phyloP scores from a whole-genome alignment of 208 protist genomes.

The Entamoeba invadens region DNA sequence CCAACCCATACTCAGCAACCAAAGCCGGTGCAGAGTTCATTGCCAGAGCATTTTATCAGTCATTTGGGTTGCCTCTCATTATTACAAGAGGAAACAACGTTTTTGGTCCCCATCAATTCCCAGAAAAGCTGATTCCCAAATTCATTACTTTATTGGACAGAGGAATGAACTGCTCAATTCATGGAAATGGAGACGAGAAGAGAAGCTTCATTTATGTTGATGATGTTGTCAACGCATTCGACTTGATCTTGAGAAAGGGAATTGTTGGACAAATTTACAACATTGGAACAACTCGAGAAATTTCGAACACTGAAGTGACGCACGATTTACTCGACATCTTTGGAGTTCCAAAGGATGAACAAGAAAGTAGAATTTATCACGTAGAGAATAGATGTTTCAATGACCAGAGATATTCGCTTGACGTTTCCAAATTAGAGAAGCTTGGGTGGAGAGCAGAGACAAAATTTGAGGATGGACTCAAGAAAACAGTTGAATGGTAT shows the following conservation, averaged over 20 bases:
- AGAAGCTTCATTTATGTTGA: constrained; percentile 47
- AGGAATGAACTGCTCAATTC: constrained; percentile 39
- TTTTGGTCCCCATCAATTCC: constrained; percentile 62
- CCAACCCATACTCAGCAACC: constrained; percentile 72
- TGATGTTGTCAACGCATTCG: constrained; percentile 54
- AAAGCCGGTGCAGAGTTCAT: constrained; percentile 57
- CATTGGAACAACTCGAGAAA: constrained; percentile 49
- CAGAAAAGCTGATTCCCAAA: constrained; percentile 65
- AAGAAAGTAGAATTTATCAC: constrained; percentile 20
- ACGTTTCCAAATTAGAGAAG: constrained; percentile 41
- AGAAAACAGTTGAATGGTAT: constrained; percentile 12
- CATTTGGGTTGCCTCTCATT: constrained; percentile 68
- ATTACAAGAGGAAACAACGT: constrained; percentile 78
- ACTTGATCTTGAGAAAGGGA: constrained; percentile 51
- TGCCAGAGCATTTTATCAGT: constrained; percentile 56
- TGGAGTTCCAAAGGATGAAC: constrained; percentile 2
- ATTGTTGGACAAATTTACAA: constrained; percentile 58
- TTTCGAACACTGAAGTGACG: constrained; percentile 45
- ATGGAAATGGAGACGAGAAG: constrained; percentile 29
- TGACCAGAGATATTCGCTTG: constrained; percentile 59
- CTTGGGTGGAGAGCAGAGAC: constrained; percentile 54
- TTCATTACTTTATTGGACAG: constrained; percentile 48
- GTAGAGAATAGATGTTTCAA: constrained; percentile 59
- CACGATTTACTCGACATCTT: background rate
- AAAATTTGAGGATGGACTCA: constrained; percentile 33